These are phyloP conservation scores for Colletotrichum echinochloae DNA, from an alignment of 2,329 filamentous ascomycete genomes.

Conservation along the genomic window DNA sequence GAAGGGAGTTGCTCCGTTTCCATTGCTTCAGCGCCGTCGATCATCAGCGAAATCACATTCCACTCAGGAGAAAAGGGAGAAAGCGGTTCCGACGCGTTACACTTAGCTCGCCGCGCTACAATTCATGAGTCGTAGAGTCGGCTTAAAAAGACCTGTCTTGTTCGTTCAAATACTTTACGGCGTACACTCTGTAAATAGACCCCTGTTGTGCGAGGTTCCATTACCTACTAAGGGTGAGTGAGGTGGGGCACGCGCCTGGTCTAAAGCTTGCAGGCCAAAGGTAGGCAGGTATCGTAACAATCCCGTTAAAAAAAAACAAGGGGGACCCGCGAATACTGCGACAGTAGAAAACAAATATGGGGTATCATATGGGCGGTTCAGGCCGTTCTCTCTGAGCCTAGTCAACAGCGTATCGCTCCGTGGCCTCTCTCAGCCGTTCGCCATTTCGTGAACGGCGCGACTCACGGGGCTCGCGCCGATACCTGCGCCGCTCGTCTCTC, in stretches of 20 bases:
- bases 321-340: not conserved
- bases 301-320: not conserved
- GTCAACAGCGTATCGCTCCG: constrained; percentile 31
- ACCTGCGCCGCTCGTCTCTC: constrained; percentile 35
- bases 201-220: not conserved
- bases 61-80: constrained; percentile 4
- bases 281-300: not conserved
- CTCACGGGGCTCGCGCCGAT: constrained; percentile 17
- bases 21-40: not conserved
- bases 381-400: not conserved
- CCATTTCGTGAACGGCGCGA: constrained; percentile 30
- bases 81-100: constrained; percentile 14
- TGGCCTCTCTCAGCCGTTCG: constrained; percentile 32
- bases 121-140: constrained; percentile 8
- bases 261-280: not conserved
- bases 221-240: too few species aligned
- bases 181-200: not conserved
- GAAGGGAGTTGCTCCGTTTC: not conserved
- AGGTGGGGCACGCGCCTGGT: not conserved
- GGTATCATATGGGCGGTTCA: constrained; percentile 17
- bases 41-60: constrained; percentile 13
- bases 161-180: too few species aligned
- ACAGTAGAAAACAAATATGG: not conserved
- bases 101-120: constrained; percentile 8
- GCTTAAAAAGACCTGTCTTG: not conserved